Evolutionary conservation across 306 rosid species (phyloP), one percentile per base, ranked within the genome.

Genomic region (Bauhinia variegata): DNA sequence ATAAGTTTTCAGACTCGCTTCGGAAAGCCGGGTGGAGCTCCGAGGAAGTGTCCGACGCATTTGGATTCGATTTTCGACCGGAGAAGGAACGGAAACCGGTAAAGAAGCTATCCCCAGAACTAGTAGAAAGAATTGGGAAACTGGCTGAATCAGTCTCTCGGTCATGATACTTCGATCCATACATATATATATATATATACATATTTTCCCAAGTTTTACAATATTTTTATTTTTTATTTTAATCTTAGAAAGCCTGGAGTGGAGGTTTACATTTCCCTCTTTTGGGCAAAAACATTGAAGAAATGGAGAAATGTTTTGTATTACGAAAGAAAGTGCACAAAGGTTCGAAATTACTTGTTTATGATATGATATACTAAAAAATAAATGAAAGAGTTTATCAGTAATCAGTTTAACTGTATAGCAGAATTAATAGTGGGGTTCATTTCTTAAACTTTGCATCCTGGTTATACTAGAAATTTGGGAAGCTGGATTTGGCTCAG

Each of bases 1-100:
- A 86, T 71, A 73, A 80, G 78, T 84, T 78, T 52, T 88, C 99
- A 44, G 97, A 88, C 5, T 75, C 87, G 34, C 97, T 95, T 23
- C 90, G 97, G 1, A 88, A 88, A 72, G 87, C 99, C 2, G 99
- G 99, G 51, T 95, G 99, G 99, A 95, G 96, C 95, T 86, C 99
- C 68, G 99, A 90, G 43, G 99, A 90, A 48, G 99, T 95, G 0
- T 83, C 96, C 5, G 96, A 90, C 15, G 99, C 96, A 2, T 58
- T 95, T 51, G 97, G 99, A 2, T 95, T 95, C 14, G 91, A 95
- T 61, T 85, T 85, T 65, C 97, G 99, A 82, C 92, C 88, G 11
- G 96, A 90, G 68, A 93, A 88, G 92, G 92, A 80, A 63, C 58
- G 78, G 60, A 89, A 86, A 82, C 97, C 85, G 74, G 79, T 73